Evolutionary conservation across 352 stramenopile species (phyloP), one percentile per base, ranked within the genome.

Genomic region (Thraustotheca clavata): DNA sequence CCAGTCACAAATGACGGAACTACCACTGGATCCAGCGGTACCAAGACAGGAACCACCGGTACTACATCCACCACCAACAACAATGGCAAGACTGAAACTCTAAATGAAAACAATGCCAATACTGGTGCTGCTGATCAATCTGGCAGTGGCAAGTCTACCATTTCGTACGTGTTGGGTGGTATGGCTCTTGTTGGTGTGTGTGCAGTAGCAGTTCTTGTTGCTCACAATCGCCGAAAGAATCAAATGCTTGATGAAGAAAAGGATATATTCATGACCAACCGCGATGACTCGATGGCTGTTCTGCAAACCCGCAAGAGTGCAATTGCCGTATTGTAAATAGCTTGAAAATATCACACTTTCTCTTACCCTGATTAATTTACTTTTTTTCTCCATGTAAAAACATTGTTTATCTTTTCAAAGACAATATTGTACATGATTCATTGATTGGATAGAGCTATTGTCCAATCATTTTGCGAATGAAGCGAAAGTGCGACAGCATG

Each of bases 301-400:
- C 39, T 65, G 9, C 57, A 65, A 32, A 65, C 57, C 9, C 35
- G 57, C 9, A 27, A 55, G 24, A 65, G 57, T 24, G 35, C 46
- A 3, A 65, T 65, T 39, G 57, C 57, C 3, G 31, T 65, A 2
- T 65, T 65, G 57, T 65, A 65, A 54, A n/a, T n/a, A n/a, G n/a
- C n/a, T n/a, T 49, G 11, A 31, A 49, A 49, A n/a, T n/a, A n/a
- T n/a, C n/a, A n/a, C n/a, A n/a, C n/a, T n/a, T n/a, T n/a, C n/a
- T n/a, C n/a, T n/a, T n/a, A n/a, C n/a, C n/a, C n/a, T n/a, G n/a
- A n/a, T n/a, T n/a, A n/a, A n/a, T n/a, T n/a, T n/a, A n/a, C n/a
- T n/a, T n/a, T n/a, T n/a, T n/a, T n/a, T n/a, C n/a, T n/a, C n/a
- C n/a, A n/a, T n/a, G n/a, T n/a, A n/a, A n/a, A n/a, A n/a, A n/a